Base-by-base conservation (phyloP, 129 eudicot species). In the Logfia minima region DNA sequence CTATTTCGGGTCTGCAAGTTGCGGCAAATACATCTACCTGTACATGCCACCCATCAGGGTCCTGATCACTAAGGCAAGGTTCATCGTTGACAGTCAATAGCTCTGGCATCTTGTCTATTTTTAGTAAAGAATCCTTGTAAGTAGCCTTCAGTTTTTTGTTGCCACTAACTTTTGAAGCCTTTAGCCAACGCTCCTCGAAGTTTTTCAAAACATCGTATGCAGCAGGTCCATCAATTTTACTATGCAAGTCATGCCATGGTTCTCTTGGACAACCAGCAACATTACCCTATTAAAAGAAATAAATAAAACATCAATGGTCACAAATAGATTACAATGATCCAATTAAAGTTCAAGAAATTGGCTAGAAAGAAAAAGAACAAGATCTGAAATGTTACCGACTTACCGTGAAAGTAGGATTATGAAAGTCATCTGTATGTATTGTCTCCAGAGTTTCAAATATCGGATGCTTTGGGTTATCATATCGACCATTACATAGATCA, bases 191-290 rank as follows among this genome's bases (percentile, higher is more conserved):
- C 63, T 93, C 97, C 82, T 93, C 91, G 67, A 93, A 93, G 84
- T 93, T 93, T 24, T 82, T 81, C 62, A 93, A 79, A 65, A 93
- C 86, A 81, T 93, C 97, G 45, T 93, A 93, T 62, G 97, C 98
- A 78, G 98, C 98, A 2, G 98, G 98, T 43, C 98, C 98, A 71
- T 93, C 97, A 35, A 93, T 88, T 80, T 89, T 89, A 81, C 91
- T 70, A 82, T 93, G 98, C 88, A 93, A 79, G 70, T 93, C 98
- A 76, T 93, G 98, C 98, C 98, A 93, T 77, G 98, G 98, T 84
- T 93, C 98, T 84, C 97, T 85, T 70, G 98, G 97, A 85, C 98
- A 90, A 69, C 92, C 97, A 17, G 79, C 58, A 58, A 79, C 77
- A 80, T 75, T 92, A 3, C 92, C 97, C 97, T 92, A 83, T 82